phyloP scores from a whole-genome alignment of 148 eudicot species.

The Cornus florida region DNA sequence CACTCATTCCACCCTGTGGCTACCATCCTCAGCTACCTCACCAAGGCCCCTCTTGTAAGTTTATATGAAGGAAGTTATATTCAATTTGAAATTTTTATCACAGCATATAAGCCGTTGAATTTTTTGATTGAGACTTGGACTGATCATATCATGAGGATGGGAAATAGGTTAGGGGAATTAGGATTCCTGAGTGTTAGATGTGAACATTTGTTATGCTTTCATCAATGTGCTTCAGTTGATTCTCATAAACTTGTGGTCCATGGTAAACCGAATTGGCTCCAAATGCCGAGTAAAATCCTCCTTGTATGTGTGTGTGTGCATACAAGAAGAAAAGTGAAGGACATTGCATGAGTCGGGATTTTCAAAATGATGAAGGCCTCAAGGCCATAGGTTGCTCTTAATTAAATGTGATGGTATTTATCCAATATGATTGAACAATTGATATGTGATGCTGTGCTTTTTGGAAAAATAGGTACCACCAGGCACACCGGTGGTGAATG shows the following conservation, averaged over 20 bases:
- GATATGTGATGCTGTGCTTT: not conserved
- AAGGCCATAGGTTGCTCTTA: too few species aligned
- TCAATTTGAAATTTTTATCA: too few species aligned
- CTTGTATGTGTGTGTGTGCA: too few species aligned
- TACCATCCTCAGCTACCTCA: slow-evolving; percentile 88
- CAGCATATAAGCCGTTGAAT: too few species aligned
- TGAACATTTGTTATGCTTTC: too few species aligned
- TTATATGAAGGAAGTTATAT: not conserved
- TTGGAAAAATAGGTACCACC: slow-evolving; percentile 75
- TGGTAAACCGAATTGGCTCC: too few species aligned
- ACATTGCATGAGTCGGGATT: not conserved
- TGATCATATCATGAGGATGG: not conserved
- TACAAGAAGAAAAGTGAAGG: not conserved
- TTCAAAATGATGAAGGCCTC: too few species aligned
- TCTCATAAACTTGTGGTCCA: too few species aligned
- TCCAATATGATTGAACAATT: not conserved
- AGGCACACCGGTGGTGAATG: slow-evolving; percentile 98
- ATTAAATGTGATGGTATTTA: not conserved
- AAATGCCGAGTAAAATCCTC: too few species aligned
- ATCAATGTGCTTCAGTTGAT: too few species aligned
- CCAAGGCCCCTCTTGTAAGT: slow-evolving; percentile 98
- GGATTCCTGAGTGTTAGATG: too few species aligned
- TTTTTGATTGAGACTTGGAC: not conserved
- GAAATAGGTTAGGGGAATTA: too few species aligned
- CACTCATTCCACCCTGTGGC: slow-evolving; percentile 97